Evolutionary conservation across 2,329 filamentous ascomycete genomes (phyloP).

Genomic region (Cladophialophora exuberans): DNA sequence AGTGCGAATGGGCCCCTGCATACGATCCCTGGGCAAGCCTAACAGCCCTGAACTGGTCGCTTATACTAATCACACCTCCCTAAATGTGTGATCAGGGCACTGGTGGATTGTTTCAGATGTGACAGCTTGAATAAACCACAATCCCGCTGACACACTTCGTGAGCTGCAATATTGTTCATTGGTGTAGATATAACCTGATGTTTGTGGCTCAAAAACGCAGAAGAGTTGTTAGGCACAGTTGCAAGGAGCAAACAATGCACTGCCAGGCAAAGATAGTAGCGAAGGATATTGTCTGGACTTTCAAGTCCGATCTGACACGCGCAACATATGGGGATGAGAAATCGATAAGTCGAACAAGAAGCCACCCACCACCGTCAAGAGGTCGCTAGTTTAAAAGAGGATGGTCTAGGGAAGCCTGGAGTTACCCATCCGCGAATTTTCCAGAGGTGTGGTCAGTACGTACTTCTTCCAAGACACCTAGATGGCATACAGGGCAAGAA

Average conservation of each 20-base stretch:
- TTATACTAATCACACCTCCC: not conserved
- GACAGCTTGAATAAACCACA: constrained; percentile 3
- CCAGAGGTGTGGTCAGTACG: not conserved
- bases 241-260: too few relatives aligned
- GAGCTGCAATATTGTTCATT: not conserved
- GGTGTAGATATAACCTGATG: too few relatives aligned
- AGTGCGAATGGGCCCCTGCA: not conserved
- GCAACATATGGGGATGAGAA: not conserved
- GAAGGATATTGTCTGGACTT: too few relatives aligned
- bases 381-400: too few relatives aligned
- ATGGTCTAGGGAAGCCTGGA: not conserved
- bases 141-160: not conserved
- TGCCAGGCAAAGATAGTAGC: too few relatives aligned
- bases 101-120: constrained; percentile 7
- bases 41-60: not conserved
- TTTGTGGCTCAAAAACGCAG: too few relatives aligned
- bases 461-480: constrained; percentile 1
- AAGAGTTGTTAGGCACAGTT: not conserved
- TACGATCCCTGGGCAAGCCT: not conserved
- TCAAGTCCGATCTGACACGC: too few relatives aligned
- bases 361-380: not conserved
- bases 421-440: not conserved
- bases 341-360: not conserved
- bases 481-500: too few relatives aligned
- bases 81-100: constrained; percentile 1